These are phyloP conservation scores for Madurella mycetomatis DNA, from an alignment of 2,329 filamentous ascomycete genomes.

Conservation along the genomic window DNA sequence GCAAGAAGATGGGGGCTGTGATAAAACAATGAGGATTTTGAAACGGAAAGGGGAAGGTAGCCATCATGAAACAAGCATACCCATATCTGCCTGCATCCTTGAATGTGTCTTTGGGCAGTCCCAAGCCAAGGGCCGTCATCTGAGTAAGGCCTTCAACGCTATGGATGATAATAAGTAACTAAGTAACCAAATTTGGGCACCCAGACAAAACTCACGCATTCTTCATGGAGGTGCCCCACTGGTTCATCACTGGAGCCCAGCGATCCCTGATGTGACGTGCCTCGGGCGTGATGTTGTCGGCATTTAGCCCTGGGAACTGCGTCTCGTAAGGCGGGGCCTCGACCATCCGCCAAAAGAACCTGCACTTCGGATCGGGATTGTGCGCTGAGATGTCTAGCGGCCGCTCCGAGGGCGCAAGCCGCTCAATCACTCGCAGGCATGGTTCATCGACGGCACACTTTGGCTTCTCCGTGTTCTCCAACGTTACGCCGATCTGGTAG, in stretches of 20 bases:
- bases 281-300: conserved; percentile 51
- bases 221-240: conserved; percentile 58
- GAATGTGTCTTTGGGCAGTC: conserved; percentile 49
- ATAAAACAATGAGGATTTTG: neutral
- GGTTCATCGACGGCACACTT: conserved; percentile 60
- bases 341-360: conserved; percentile 60
- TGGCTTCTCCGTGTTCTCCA: conserved; percentile 60
- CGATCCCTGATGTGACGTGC: conserved; percentile 44
- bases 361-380: conserved; percentile 56
- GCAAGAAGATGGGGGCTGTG: conserved; percentile 56
- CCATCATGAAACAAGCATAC: conserved; percentile 30
- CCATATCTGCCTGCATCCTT: conserved; percentile 53
- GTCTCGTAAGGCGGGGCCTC: conserved; percentile 51
- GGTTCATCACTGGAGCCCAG: conserved; percentile 52
- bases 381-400: conserved; percentile 56
- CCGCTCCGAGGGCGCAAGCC: conserved; percentile 50
- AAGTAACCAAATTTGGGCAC: neutral
- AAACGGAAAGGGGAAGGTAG: neutral
- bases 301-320: conserved; percentile 52
- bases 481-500: conserved; percentile 59
- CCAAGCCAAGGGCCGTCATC: conserved; percentile 55
- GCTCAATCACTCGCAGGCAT: conserved; percentile 52
- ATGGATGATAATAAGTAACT: neutral
- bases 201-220: conserved; percentile 42
- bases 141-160: conserved; percentile 54